Evolutionary conservation across 352 stramenopile species (phyloP).

Genomic region (Phytophthora cactorum): DNA sequence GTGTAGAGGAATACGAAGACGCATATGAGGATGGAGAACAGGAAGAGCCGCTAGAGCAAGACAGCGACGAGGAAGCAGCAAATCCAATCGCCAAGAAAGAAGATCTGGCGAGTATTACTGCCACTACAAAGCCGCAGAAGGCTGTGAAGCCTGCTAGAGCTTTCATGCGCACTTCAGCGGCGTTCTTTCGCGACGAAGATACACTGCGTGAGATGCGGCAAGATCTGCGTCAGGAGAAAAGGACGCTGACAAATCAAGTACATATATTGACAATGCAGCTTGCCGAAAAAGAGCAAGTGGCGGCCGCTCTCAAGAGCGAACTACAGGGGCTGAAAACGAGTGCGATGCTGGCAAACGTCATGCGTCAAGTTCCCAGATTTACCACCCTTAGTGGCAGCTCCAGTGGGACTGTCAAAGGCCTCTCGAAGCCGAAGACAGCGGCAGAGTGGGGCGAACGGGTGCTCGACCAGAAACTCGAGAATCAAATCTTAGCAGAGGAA

Average conservation of each 20-base stretch:
- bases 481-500: slow-evolving; percentile 43
- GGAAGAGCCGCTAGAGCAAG: not conserved
- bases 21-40: slow-evolving; percentile 13
- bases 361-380: slow-evolving; percentile 22
- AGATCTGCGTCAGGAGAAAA: slow-evolving; percentile 48
- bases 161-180: slow-evolving; percentile 27
- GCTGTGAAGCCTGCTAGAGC: slow-evolving; percentile 11
- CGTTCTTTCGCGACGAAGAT: slow-evolving; percentile 70
- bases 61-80: slow-evolving; percentile 2
- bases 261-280: slow-evolving; percentile 43
- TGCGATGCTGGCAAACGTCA: slow-evolving; percentile 48
- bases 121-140: slow-evolving; percentile 3
- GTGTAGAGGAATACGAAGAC: slow-evolving; percentile 24
- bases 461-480: slow-evolving; percentile 52
- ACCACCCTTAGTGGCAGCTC: not conserved
- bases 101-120: not conserved
- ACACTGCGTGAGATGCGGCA: slow-evolving; percentile 48
- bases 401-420: not conserved
- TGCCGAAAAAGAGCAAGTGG: slow-evolving; percentile 41
- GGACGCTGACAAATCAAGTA: slow-evolving; percentile 38
- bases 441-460: slow-evolving; percentile 55
- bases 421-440: slow-evolving; percentile 28
- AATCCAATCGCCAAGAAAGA: not conserved
- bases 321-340: slow-evolving; percentile 60
- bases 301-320: slow-evolving; percentile 46